Base-by-base conservation (phyloP, 805 yeast species). In the Zygotorulaspora danielsina region DNA sequence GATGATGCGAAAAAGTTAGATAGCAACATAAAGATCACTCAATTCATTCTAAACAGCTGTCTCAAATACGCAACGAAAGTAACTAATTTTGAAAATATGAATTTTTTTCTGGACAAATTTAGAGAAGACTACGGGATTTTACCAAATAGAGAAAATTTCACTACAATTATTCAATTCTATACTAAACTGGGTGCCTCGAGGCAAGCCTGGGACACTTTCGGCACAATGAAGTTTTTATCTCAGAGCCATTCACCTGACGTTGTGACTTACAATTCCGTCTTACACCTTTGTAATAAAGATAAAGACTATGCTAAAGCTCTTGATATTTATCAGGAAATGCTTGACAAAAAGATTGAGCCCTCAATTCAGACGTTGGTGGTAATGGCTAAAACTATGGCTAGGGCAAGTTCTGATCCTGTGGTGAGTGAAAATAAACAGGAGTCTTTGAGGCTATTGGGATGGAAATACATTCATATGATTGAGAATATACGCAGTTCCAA, bases 171-270 rank as follows among this genome's bases (percentile, higher is more conserved):
- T 13, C 59, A 55, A 34, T 59, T 53, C 34, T 61, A 55, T 22
- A 38, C 44, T 3, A 41, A 43, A 25, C 7, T 44, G 15, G 47
- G 50, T 8, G 19, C 45, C 5, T 26, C 37, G 9, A 39, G 48
- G 18, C 78, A 81, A 45, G 95, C 95, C 0, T 73, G 75, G 40
- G 78, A 78, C 32, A 67, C 84, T 2, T 93, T 93, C 62, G 87
- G 82, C 48, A 77, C 86, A 45, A 79, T 93, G 88, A 90, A 87
- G 56, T 90, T 85, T 57, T 59, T 82, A 49, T 78, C 93, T 1
- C 54, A 68, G 4, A 65, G 68, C 19, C 77, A 88, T 11, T 72
- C 76, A 35, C 96, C 97, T 0, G 83, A 79, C 34, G 53, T 75
- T 0, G 61, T 64, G 12, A 76, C 88, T 1, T 93, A 88, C 59